Conservation (phyloP, 2,329 filamentous ascomycete genomes). For the Bipolaris gigantea region DNA sequence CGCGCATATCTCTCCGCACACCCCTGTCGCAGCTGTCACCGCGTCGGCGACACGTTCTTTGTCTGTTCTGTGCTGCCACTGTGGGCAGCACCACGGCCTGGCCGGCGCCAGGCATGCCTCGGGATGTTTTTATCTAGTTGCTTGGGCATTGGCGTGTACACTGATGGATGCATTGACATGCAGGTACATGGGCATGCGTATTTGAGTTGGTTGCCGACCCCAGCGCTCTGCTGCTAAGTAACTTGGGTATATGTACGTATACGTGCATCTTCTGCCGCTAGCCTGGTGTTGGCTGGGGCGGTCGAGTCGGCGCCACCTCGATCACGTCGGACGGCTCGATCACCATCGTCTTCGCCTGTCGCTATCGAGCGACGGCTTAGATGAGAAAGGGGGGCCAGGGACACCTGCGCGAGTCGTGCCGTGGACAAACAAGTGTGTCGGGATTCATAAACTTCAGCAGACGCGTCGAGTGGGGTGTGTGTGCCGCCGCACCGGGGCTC, state of each 20-base stretch:
- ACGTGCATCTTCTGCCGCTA: background rate
- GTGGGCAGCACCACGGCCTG: background rate
- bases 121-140: background rate
- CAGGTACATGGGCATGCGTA: background rate
- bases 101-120: background rate
- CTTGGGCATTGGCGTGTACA: too few relatives aligned
- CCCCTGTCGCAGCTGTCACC: slow-evolving; percentile 14
- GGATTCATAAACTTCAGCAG: slow-evolving; percentile 1
- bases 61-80: background rate
- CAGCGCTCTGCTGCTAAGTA: background rate
- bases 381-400: slow-evolving; percentile 1
- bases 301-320: background rate
- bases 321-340: background rate
- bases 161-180: background rate
- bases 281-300: background rate
- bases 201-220: background rate
- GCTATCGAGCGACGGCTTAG: background rate
- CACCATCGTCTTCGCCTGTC: background rate
- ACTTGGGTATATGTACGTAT: too few relatives aligned
- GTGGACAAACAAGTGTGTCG: slow-evolving; percentile 6
- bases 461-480: background rate
- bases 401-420: slow-evolving; percentile 1
- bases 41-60: background rate
- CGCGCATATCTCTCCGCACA: slow-evolving; percentile 17
- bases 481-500: slow-evolving; percentile 8